Percentiles rank a stretch among this genome's conserved stretches.
Evolutionary conservation across 345 rosid genomes (phyloP).

Genomic region (Salix purpurea): DNA sequence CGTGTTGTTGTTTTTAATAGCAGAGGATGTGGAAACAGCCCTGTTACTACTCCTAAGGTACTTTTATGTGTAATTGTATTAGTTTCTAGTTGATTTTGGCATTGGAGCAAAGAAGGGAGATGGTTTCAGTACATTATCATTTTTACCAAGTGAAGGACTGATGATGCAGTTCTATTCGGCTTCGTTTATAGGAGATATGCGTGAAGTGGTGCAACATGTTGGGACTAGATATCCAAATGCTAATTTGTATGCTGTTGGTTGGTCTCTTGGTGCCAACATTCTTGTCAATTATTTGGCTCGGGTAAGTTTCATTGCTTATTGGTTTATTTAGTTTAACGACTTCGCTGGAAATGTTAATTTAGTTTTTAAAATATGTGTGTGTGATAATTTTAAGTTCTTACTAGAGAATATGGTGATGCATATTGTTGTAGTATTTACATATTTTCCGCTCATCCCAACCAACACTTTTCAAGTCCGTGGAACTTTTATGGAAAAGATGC

Average conservation of each 20-base stretch:
- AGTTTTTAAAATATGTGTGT: neutral
- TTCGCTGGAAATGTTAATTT: neutral
- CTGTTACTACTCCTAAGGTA: conserved; percentile 88
- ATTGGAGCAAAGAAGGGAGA: neutral
- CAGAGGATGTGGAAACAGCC: conserved; percentile 78
- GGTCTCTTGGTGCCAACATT: conserved; percentile 96
- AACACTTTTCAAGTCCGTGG: neutral
- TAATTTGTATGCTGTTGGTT: conserved; percentile 82
- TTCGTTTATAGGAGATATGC: conserved; percentile 81
- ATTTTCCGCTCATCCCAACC: neutral
- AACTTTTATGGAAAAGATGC: neutral
- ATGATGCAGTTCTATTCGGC: conserved; percentile 88
- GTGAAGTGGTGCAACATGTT: conserved; percentile 64
- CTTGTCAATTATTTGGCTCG: conserved; percentile 81
- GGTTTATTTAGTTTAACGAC: neutral
- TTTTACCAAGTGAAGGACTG: conserved; percentile 3
- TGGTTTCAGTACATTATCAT: neutral
- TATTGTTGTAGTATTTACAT: neutral
- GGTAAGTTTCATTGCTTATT: conserved; percentile 30
- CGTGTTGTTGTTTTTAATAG: conserved; percentile 90
- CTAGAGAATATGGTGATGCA: neutral
- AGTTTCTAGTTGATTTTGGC: neutral
- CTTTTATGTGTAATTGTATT: neutral
- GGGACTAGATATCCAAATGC: conserved; percentile 59
- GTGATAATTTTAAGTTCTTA: neutral